Percentiles rank a stretch among this genome's conserved stretches.
These are phyloP conservation scores for Effrenium voratum DNA, from an alignment of 73 alveolate species.

Conservation along the genomic window DNA sequence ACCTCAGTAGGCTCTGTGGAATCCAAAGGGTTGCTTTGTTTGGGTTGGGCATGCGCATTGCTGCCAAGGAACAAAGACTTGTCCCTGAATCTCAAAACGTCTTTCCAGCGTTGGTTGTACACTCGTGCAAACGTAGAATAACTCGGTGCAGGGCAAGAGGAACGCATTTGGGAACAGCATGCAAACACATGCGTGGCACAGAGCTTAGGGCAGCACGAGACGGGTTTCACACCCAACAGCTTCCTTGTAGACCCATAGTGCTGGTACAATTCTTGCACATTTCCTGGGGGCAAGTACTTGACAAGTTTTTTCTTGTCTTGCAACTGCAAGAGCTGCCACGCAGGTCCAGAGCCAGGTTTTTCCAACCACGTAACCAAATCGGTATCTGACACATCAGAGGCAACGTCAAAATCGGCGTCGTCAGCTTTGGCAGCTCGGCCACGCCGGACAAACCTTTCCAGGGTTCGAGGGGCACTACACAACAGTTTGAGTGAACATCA, in stretches of 20 bases:
- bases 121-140: slow-evolving; percentile 12
- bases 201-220: slow-evolving; percentile 16
- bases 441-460: background rate
- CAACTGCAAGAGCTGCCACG: background rate
- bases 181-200: background rate
- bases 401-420: slow-evolving; percentile 30
- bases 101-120: background rate
- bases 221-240: background rate
- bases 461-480: background rate
- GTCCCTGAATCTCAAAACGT: slow-evolving; percentile 6
- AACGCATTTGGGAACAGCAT: background rate
- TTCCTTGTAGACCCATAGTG: slow-evolving; percentile 18
- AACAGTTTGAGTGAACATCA: background rate
- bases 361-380: slow-evolving; percentile 1
- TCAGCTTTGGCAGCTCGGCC: slow-evolving; percentile 24
- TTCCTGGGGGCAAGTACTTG: slow-evolving; percentile 9
- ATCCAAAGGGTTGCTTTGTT: background rate
- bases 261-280: background rate
- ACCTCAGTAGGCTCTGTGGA: background rate
- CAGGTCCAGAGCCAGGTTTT: background rate
- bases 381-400: background rate
- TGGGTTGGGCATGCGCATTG: background rate
- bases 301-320: background rate
- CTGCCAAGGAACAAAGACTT: background rate
- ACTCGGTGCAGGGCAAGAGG: background rate